Evolutionary conservation across 148 eudicot genomes (phyloP).

Genomic region (Persicaria tinctoria): DNA sequence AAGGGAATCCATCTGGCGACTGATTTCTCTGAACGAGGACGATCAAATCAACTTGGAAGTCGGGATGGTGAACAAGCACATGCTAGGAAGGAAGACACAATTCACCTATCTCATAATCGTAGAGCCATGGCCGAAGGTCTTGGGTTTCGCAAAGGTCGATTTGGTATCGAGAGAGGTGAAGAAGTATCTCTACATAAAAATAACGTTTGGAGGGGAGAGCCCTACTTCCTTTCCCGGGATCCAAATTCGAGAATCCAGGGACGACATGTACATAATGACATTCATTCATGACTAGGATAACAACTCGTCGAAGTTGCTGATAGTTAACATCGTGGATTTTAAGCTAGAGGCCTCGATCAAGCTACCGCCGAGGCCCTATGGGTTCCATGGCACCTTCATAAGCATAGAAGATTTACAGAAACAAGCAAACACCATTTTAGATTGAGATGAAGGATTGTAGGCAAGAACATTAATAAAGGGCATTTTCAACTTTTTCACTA

Average conservation of each 20-base stretch:
- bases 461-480: no score
- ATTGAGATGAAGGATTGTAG: no score
- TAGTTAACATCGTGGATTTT: slow-evolving; percentile 50
- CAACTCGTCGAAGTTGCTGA: slow-evolving; percentile 59
- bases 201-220: slow-evolving; percentile 67
- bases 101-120: slow-evolving; percentile 74
- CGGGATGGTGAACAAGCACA: slow-evolving; percentile 75
- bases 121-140: slow-evolving; percentile 89
- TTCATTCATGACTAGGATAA: slow-evolving; percentile 61
- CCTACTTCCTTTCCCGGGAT: slow-evolving; percentile 46
- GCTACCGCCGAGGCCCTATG: slow-evolving; percentile 70
- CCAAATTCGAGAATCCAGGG: slow-evolving; percentile 23
- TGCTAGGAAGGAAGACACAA: slow-evolving; percentile 52
- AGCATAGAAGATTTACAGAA: slow-evolving; percentile 38
- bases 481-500: no score
- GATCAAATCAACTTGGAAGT: slow-evolving; percentile 74
- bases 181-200: slow-evolving; percentile 46
- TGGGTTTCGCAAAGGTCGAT: slow-evolving; percentile 78
- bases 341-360: slow-evolving; percentile 49
- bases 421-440: slow-evolving; percentile 24
- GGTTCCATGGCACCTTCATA: slow-evolving; percentile 81
- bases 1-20: slow-evolving; percentile 41
- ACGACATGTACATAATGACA: slow-evolving; percentile 60
- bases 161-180: slow-evolving; percentile 39
- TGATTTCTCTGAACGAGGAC: slow-evolving; percentile 22